Evolutionary conservation across 176 grass and related monocot species (phyloP), one percentile per base, ranked within the genome.

Genomic region (Eragrostis curvula): DNA sequence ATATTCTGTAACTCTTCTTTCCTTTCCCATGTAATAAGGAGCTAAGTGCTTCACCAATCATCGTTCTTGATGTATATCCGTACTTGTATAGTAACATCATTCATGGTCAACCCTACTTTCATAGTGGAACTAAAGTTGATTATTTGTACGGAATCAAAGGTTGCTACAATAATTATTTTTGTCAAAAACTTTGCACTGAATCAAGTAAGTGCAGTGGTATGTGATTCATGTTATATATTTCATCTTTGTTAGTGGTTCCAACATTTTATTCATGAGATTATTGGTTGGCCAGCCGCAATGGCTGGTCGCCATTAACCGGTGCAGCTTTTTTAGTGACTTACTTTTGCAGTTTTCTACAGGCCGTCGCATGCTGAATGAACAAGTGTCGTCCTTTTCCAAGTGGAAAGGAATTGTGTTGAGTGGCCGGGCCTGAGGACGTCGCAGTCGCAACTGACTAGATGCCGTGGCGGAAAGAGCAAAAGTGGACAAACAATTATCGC

Each of bases 41-140:
- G 78, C 78, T 12, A 77, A 48, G 55, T 84, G 53, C 53, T 81
- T 63, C 70, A 63, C 44, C 70, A 80, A 32, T 59, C 61, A 42
- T 10, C 14, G 45, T 50, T 79, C 56, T 14, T 59, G 0, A 52
- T 75, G 71, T 66, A 70, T 52, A 89, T 75, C 30, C 63, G 62
- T 53, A 80, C 30, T 5, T 11, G 28, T 55, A 43, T 42, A 78
- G 44, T 45, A 73, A 43, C 10, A 0, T 42, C 12, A 32, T 65
- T 71, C 57, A 62, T 58, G 70, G 70, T 23, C 44, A 13, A 23
- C 4, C n/a, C 7, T 9, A 62, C 25, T 66, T 50, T 68, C 62
- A 62, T 52, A 62, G 9, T 79, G 69, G 36, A 84, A 61, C 29
- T 64, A 45, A 21, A 56, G 5, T 23, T 70, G 9, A 77, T 45